Evolutionary conservation across 176 grass and related monocot genomes (phyloP).

Genomic region (Oryza officinalis): DNA sequence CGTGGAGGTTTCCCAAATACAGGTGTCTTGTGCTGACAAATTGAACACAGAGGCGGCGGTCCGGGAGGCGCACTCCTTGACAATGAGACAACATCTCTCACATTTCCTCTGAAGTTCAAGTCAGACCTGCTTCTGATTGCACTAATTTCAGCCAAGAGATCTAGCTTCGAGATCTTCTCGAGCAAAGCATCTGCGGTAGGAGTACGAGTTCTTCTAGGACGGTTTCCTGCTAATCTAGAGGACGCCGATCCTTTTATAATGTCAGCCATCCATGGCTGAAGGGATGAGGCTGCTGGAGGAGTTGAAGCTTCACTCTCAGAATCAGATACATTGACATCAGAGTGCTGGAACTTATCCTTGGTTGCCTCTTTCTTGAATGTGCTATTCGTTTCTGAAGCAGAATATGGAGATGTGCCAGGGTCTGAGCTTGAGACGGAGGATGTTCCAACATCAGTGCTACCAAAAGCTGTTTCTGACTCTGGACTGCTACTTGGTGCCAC

Average conservation of each 20-base stretch:
- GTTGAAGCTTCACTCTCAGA: conserved; percentile 60
- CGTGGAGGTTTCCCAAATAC: conserved; percentile 86
- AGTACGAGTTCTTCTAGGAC: conserved; percentile 50
- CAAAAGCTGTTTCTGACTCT: conserved; percentile 59
- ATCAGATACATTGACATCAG: conserved; percentile 46
- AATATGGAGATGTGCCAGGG: conserved; percentile 67
- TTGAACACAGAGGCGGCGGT: conserved; percentile 87
- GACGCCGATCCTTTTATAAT: conserved; percentile 41
- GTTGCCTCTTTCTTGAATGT: conserved; percentile 38
- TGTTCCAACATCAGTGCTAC: conserved; percentile 52
- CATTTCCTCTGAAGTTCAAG: conserved; percentile 76
- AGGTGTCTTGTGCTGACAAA: conserved; percentile 93
- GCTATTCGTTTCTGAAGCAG: conserved; percentile 50
- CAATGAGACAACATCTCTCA: conserved; percentile 75
- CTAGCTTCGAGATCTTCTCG: conserved; percentile 69
- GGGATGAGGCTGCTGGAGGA: conserved; percentile 39
- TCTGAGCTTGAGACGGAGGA: conserved; percentile 84
- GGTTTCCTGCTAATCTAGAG: conserved; percentile 17
- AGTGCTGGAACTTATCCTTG: conserved; percentile 41
- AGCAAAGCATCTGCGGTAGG: conserved; percentile 64
- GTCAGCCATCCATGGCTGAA: conserved; percentile 82
- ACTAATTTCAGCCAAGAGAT: conserved; percentile 60
- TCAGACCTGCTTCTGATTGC: conserved; percentile 69
- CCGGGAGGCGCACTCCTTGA: conserved; percentile 68
- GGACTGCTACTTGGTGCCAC: conserved; percentile 73